Evolutionary conservation across 176 grass and related monocot species (phyloP), one percentile per base, ranked within the genome.

Genomic region (Carex cristatella): DNA sequence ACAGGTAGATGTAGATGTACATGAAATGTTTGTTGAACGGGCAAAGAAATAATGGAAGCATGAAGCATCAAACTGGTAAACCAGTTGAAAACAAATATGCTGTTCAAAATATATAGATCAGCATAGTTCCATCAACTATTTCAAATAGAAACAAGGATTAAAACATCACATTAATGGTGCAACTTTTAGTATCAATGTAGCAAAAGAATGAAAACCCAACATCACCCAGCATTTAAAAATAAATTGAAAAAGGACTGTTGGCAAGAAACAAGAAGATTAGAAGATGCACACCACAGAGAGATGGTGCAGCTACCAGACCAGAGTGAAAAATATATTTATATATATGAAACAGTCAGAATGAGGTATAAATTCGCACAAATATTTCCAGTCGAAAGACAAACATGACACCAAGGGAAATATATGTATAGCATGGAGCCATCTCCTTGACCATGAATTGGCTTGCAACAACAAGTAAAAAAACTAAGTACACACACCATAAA

Each of bases 291-390:
- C 35, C 16, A 74, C 28, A 51, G 46, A 55, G 33, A 57, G 74
- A 33, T 78, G 74, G 74, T 55, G 51, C 51, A 32, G 74, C 12
- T 56, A 49, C 51, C 74, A 57, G 51, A 78, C 11, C 51, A 48
- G 62, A 83, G 61, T n/a, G 16, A 82, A 51, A 83, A 61, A 81
- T 81, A 72, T 83, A 65, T 83, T 44, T 83, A 68, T 83, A 68
- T 83, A 83, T 83, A 81, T 81, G 64, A 65, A 55, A 53, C 27
- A 83, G 81, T 83, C 81, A 68, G 81, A 83, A 83, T 67, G 81
- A 83, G 81, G 81, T 83, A 83, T 83, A 30, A 67, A 67, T 66
- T 83, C 64, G 81, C 81, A 83, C 44, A 83, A 83, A 83, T 66
- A 83, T 83, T 53, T 53, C 61, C 81, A 83, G 61, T 51, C 81